A percentile compares a stretch with the other conserved stretches of the same genome.
Evolutionary conservation across 495 filamentous ascomycete species (phyloP).

Genomic region (Wilcoxina mikolae): DNA sequence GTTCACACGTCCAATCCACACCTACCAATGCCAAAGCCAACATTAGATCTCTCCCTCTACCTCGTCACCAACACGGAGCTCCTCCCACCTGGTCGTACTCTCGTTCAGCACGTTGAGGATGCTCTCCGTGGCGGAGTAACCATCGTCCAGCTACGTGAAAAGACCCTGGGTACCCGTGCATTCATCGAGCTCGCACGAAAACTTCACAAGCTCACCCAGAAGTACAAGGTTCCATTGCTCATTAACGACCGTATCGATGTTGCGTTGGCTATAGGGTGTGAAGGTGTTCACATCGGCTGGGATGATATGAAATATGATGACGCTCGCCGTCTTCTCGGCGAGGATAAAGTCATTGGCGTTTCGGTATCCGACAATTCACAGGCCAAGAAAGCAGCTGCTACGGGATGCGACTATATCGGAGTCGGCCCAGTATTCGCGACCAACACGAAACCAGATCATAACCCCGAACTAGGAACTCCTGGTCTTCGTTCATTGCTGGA

Average conservation of each 20-base stretch:
- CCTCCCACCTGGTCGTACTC: slow-evolving; percentile 49
- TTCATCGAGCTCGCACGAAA: slow-evolving; percentile 42
- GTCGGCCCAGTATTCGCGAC: slow-evolving; percentile 81
- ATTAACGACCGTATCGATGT: slow-evolving; percentile 97
- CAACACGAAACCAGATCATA: slow-evolving; percentile 37
- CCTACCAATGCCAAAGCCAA: neutral
- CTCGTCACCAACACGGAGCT: slow-evolving; percentile 86
- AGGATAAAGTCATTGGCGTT: slow-evolving; percentile 45
- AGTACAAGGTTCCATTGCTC: slow-evolving; percentile 61
- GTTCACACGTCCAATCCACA: no score
- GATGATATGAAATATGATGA: slow-evolving; percentile 59
- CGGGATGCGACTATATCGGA: slow-evolving; percentile 58
- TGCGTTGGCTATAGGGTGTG: slow-evolving; percentile 66
- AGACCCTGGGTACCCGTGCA: slow-evolving; percentile 58
- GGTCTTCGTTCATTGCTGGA: slow-evolving; percentile 14
- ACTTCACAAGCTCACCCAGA: slow-evolving; percentile 53
- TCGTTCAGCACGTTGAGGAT: slow-evolving; percentile 58
- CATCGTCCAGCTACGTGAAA: slow-evolving; percentile 81
- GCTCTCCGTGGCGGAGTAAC: slow-evolving; percentile 72
- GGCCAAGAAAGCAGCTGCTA: slow-evolving; percentile 12
- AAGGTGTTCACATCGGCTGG: slow-evolving; percentile 88
- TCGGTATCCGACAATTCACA: slow-evolving; percentile 22
- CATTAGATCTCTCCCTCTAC: slow-evolving; percentile 51
- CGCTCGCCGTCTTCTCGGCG: slow-evolving; percentile 58
- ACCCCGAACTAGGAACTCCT: slow-evolving; percentile 9